Percentiles rank a stretch among this genome's conserved stretches.
These are phyloP conservation scores for Blastobotrys aristatus DNA, from an alignment of 1,139 yeast species.

Conservation along the genomic window DNA sequence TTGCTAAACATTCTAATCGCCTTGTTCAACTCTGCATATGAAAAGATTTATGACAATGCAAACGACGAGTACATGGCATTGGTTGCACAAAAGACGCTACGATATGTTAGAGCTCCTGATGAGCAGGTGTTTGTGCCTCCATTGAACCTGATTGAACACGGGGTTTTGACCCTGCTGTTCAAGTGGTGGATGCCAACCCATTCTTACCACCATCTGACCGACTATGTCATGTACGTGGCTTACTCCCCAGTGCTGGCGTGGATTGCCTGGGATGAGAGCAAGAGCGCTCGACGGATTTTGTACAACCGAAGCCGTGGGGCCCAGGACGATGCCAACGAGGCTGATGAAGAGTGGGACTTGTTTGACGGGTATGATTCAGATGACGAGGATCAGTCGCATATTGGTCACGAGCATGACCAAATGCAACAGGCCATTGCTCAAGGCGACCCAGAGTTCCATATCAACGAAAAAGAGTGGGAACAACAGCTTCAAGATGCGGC, in stretches of 20 bases:
- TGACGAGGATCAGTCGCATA: constrained; percentile 40
- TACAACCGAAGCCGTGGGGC: constrained; percentile 64
- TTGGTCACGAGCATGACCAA: constrained; percentile 27
- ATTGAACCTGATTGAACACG: constrained; percentile 63
- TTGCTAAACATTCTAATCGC: constrained; percentile 75
- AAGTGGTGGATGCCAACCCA: constrained; percentile 36
- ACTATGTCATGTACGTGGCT: constrained; percentile 53
- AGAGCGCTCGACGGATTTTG: constrained; percentile 60
- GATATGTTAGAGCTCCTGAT: constrained; percentile 86
- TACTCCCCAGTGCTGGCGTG: constrained; percentile 64
- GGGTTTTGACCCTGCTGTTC: constrained; percentile 41
- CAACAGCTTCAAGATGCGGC: constrained; percentile 43
- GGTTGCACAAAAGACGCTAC: constrained; percentile 75
- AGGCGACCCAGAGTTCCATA: constrained; percentile 66
- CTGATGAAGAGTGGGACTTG: constrained; percentile 76
- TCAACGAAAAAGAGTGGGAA: constrained; percentile 47
- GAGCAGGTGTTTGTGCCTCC: constrained; percentile 84
- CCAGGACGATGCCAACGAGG: constrained; percentile 77
- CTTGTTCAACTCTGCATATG: constrained; percentile 77
- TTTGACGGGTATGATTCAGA: constrained; percentile 65
- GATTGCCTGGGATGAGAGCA: constrained; percentile 59
- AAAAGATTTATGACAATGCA: constrained; percentile 75
- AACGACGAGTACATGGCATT: constrained; percentile 80
- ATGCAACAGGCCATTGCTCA: constrained; percentile 46
- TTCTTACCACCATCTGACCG: constrained; percentile 28